A percentile compares a stretch with the other conserved stretches of the same genome.
Conservation (phyloP, 2,329 filamentous ascomycete species). For the Macrophomina pseudophaseolina region DNA sequence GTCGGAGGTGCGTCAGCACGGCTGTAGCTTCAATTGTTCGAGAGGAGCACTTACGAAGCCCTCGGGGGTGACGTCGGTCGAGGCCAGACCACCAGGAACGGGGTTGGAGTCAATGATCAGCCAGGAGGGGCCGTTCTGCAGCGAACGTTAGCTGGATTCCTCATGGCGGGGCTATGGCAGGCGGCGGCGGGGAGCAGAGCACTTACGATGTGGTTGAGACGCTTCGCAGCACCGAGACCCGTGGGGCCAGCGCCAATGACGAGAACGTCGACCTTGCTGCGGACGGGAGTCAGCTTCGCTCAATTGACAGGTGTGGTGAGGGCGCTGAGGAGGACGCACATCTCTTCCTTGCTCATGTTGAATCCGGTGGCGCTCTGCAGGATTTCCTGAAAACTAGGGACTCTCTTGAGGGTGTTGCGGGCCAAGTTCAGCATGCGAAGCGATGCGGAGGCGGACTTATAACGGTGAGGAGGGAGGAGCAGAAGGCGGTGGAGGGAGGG, state of each 20-base stretch:
- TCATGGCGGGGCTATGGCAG: constrained; percentile 11
- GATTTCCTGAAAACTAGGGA: constrained; percentile 49
- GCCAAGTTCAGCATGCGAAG: constrained; percentile 43
- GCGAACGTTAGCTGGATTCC: constrained; percentile 32
- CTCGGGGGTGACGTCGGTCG: constrained; percentile 92
- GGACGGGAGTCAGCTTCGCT: constrained; percentile 32
- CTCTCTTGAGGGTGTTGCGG: constrained; percentile 46
- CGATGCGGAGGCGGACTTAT: constrained; percentile 19
- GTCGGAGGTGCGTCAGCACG: constrained; percentile 32
- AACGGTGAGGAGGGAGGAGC: constrained; percentile 18
- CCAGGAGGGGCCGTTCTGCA: constrained; percentile 89
- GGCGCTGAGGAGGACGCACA: constrained; percentile 35
- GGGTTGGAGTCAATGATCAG: constrained; percentile 92
- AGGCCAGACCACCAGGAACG: constrained; percentile 92
- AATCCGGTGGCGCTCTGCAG: constrained; percentile 37
- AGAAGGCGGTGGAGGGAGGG: constrained; percentile 21
- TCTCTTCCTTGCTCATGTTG: constrained; percentile 47
- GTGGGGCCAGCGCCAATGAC: constrained; percentile 98
- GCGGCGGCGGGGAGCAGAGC: constrained; percentile 18
- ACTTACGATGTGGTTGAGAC: constrained; percentile 91
- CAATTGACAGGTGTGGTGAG: constrained; percentile 28
- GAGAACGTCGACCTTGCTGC: constrained; percentile 91
- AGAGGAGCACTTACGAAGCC: constrained; percentile 78
- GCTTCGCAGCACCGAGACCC: constrained; percentile 96
- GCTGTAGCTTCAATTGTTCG: constrained; percentile 25